phyloP scores from a whole-genome alignment of 176 grass and related monocot genomes.

The Hsuehochloa calcarea region DNA sequence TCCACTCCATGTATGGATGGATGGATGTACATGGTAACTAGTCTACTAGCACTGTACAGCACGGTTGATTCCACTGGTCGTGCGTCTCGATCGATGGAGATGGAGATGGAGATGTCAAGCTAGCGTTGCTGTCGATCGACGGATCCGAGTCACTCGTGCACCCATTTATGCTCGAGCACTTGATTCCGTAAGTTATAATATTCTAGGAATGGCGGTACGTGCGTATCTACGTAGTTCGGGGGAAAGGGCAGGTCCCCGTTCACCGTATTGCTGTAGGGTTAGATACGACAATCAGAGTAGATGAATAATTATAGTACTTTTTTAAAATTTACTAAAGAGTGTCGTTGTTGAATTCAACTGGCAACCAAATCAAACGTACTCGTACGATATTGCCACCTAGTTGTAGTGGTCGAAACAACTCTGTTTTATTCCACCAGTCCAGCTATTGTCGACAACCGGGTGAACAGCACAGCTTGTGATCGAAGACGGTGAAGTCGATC shows the following conservation, averaged over 20 bases:
- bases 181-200: slow-evolving; percentile 1
- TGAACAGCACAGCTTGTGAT: too few relatives aligned
- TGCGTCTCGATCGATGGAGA: background rate
- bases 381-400: too few relatives aligned
- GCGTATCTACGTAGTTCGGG: background rate
- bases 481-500: too few relatives aligned
- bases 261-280: background rate
- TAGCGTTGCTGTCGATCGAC: background rate
- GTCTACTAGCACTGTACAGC: background rate
- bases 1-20: background rate
- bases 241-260: slow-evolving; percentile 10
- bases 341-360: too few relatives aligned
- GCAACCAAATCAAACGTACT: too few relatives aligned
- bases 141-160: slow-evolving; percentile 43
- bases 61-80: background rate
- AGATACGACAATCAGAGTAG: too few relatives aligned
- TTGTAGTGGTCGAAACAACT: too few relatives aligned
- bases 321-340: too few relatives aligned
- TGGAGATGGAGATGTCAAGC: background rate
- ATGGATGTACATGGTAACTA: background rate
- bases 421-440: too few relatives aligned
- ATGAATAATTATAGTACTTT: too few relatives aligned
- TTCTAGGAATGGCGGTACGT: background rate
- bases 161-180: background rate
- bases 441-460: too few relatives aligned